phyloP scores from a whole-genome alignment of 805 yeast genomes.

The Ogataea neopini region DNA sequence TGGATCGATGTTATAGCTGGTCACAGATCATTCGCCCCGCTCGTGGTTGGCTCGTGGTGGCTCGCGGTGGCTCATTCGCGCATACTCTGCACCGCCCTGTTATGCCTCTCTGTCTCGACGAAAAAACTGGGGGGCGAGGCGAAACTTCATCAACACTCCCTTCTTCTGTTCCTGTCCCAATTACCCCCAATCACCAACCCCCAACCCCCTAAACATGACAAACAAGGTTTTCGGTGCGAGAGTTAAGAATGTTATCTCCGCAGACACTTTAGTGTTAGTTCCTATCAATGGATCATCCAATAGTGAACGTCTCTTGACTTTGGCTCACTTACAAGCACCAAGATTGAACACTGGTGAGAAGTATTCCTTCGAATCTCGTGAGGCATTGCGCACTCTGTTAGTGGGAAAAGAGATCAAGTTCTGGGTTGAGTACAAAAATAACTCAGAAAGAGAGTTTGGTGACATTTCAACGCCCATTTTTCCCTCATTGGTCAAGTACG shows the following conservation, averaged over 20 bases:
- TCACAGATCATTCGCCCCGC: neutral
- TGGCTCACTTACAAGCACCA: constrained; percentile 66
- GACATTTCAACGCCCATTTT: constrained; percentile 67
- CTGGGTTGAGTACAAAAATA: constrained; percentile 53
- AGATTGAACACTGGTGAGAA: constrained; percentile 46
- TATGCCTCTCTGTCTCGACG: neutral
- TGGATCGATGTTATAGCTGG: no score
- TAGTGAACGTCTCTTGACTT: constrained; percentile 62
- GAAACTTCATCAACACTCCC: neutral
- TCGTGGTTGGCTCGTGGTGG: no score
- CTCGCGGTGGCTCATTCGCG: neutral
- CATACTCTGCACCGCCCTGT: neutral
- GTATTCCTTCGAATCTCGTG: constrained; percentile 59
- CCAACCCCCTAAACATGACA: constrained; percentile 30
- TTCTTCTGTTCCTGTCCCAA: neutral
- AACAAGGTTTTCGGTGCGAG: constrained; percentile 47
- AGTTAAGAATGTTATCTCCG: constrained; percentile 69
- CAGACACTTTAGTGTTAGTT: constrained; percentile 65
- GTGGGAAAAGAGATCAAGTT: constrained; percentile 68
- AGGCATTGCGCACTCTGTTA: constrained; percentile 57
- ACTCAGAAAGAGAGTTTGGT: constrained; percentile 66
- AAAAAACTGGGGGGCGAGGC: constrained; percentile 1
- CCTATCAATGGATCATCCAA: constrained; percentile 51
- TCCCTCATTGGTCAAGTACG: constrained; percentile 55
- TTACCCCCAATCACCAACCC: neutral